These are phyloP conservation scores for Pseudonectria foliicola DNA, from an alignment of 2,329 filamentous ascomycete genomes.

Conservation along the genomic window DNA sequence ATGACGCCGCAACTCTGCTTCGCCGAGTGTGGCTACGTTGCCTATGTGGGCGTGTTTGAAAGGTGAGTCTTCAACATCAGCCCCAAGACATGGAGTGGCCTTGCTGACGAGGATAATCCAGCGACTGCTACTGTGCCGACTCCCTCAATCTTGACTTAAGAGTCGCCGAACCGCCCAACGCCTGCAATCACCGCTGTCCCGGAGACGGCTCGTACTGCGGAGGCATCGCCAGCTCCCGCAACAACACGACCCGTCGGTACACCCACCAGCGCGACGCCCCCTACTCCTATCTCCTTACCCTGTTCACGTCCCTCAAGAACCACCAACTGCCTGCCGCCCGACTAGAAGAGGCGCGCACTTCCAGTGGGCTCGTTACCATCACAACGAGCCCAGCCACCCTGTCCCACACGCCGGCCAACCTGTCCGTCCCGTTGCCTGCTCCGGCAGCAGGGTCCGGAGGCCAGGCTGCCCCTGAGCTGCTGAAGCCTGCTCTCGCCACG, in stretches of 20 bases:
- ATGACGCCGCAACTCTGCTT: conserved; percentile 37
- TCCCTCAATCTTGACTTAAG: conserved; percentile 32
- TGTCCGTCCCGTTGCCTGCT: no score
- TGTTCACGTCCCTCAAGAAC: conserved; percentile 33
- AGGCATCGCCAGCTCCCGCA: conserved; percentile 21
- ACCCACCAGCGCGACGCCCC: conserved; percentile 22
- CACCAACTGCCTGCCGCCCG: conserved; percentile 25
- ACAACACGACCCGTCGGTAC: conserved; percentile 4
- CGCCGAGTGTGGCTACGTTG: conserved; percentile 26
- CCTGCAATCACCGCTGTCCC: conserved; percentile 34
- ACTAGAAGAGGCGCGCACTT: conserved; percentile 23
- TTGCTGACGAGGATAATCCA: conserved; percentile 7
- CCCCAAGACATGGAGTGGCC: no score
- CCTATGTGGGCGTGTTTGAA: conserved; percentile 34
- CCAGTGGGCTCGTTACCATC: no score
- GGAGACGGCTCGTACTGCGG: conserved; percentile 36
- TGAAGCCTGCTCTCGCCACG: no score
- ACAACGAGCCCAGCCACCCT: no score
- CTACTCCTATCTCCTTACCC: conserved; percentile 30
- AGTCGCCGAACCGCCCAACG: conserved; percentile 18
- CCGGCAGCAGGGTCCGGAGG: no score
- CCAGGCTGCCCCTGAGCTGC: no score
- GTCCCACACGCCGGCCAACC: no score
- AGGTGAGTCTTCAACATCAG: conserved; percentile 11
- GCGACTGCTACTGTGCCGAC: conserved; percentile 40